Evolutionary conservation across 2,329 filamentous ascomycete species (phyloP), one percentile per base, ranked within the genome.

Genomic region (Aureobasidium leucospermi): DNA sequence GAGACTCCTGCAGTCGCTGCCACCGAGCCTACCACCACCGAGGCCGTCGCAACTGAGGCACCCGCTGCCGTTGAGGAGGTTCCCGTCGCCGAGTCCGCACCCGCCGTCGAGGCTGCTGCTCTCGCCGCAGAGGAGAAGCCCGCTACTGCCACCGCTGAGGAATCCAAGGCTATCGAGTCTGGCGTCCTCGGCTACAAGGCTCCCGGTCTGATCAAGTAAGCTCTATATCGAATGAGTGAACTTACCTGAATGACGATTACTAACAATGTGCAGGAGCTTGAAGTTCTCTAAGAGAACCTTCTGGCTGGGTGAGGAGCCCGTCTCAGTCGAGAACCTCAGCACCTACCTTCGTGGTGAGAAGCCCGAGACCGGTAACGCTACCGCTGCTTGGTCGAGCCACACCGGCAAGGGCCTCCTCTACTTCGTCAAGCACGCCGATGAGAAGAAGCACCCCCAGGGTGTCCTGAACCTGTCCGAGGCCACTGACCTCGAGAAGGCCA

Each of bases 331-430:
- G 76, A 81, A 87, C 71, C 82, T 96, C 60, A 76, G 81, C 66
- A 78, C 81, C 68, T 96, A 93, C 80, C 81, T 95, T 67, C 90
- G 91, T 77, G 86, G 85, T 69, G 91, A 96, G 83, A 96, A 96
- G 86, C 81, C 86, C 60, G 81, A 86, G 58, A 81, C 86, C 65
- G 87, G 88, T 63, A 87, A 95, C 78, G 82, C 89, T 66, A 87
- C 88, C 67, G 87, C 85, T 67, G 88, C 94, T 38, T 96, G 94
- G 90, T 90, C 93, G 64, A 86, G 85, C 67, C 85, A 96, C 81
- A 96, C 93, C 61, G 93, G 93, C 74, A 96, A 96, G 81, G 94
- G 94, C 71, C 87, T 97, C 19, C 81, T 97, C 43, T 96, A 95
- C 82, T 89, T 90, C 76, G 87, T 88, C 76, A 91, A 93, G 85